phyloP scores from a whole-genome alignment of 1,139 yeast species.

The Magnusiomyces ingens region DNA sequence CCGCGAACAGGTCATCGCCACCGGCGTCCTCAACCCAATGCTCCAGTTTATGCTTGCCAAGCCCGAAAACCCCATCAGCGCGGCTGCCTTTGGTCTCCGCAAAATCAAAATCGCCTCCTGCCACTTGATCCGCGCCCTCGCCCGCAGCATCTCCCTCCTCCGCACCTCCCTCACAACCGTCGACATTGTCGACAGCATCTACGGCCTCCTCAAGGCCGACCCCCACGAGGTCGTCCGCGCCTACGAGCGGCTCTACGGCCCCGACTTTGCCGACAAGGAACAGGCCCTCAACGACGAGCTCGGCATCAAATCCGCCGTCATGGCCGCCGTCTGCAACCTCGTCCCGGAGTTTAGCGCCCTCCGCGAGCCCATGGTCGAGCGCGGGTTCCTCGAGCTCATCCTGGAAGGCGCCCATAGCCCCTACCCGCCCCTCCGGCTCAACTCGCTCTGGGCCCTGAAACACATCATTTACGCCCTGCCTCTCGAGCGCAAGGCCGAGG shows the following conservation, averaged over 20 bases:
- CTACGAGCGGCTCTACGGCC: constrained; percentile 12
- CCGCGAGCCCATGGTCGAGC: constrained; percentile 49
- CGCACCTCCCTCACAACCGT: constrained; percentile 62
- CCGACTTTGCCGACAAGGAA: constrained; percentile 21
- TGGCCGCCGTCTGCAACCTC: constrained; percentile 70
- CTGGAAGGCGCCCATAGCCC: constrained; percentile 33
- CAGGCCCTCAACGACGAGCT: constrained; percentile 32
- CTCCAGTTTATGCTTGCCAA: constrained; percentile 25
- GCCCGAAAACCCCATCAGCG: constrained; percentile 14
- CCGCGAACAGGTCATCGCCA: constrained; percentile 30
- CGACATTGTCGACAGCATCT: constrained; percentile 45
- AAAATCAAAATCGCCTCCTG: constrained; percentile 39
- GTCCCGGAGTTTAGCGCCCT: constrained; percentile 76
- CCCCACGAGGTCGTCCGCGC: constrained; percentile 10
- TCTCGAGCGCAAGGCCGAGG: constrained; percentile 29
- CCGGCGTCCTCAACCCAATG: constrained; percentile 28
- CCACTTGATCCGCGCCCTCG: constrained; percentile 60
- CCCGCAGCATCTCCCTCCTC: constrained; percentile 63
- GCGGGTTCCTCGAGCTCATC: constrained; percentile 48
- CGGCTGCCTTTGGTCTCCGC: constrained; percentile 18
- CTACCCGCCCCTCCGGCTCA: constrained; percentile 37
- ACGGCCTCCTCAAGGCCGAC: constrained; percentile 35
- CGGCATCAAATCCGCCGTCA: constrained; percentile 49
- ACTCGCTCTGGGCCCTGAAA: constrained; percentile 51
- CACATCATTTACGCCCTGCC: constrained; percentile 47